These are phyloP conservation scores for Dianthus caryophyllus DNA, from an alignment of 148 eudicot genomes.

Conservation along the genomic window DNA sequence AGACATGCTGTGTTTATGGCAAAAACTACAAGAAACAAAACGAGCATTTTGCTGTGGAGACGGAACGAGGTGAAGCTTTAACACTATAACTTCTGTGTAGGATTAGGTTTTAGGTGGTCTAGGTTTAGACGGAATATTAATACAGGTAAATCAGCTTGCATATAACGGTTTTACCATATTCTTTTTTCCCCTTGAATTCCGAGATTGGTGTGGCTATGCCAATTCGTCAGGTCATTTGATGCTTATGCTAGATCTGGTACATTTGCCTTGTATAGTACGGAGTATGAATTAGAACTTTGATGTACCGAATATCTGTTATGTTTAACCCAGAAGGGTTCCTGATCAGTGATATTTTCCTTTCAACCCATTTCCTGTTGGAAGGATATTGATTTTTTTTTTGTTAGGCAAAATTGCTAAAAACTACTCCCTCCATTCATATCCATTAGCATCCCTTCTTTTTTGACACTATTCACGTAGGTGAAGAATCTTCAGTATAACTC, in stretches of 20 bases:
- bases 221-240: conserved; percentile 5
- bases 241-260: not conserved
- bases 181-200: conserved; percentile 20
- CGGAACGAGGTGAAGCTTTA: conserved; percentile 6
- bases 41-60: conserved; percentile 68
- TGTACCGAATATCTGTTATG: no score
- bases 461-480: no score
- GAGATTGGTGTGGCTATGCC: conserved; percentile 21
- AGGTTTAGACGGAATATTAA: conserved; percentile 15
- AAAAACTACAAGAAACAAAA: conserved; percentile 75
- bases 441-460: no score
- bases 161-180: conserved; percentile 25
- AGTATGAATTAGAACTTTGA: not conserved
- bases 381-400: no score
- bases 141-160: conserved; percentile 22
- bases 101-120: conserved; percentile 8
- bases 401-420: no score
- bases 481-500: no score
- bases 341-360: no score
- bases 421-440: no score
- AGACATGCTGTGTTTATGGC: conserved; percentile 95
- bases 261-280: conserved; percentile 22
- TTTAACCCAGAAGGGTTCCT: no score
- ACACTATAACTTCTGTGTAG: conserved; percentile 14
- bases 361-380: no score